Percentiles rank a stretch among this genome's conserved stretches.
phyloP scores from a whole-genome alignment of 306 rosid species.

The Trichosanthes truncata region DNA sequence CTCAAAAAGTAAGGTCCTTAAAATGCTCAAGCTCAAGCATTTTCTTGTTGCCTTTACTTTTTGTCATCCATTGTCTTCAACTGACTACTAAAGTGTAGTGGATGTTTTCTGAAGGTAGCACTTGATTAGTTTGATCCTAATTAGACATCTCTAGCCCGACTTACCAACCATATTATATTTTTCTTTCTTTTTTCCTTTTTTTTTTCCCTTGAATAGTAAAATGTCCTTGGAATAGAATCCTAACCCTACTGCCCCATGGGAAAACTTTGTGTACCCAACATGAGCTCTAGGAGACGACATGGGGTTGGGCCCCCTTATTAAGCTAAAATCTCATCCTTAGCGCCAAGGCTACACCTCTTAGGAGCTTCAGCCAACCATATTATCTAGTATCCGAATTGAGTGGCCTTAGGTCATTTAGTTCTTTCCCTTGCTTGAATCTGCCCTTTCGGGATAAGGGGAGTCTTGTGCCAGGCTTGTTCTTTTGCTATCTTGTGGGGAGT shows the following conservation, averaged over 20 bases:
- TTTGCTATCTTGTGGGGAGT: no score
- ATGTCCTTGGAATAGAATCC: not conserved
- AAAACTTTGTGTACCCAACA: not conserved
- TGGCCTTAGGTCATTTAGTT: no score
- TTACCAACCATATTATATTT: no score
- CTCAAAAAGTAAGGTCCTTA: slow-evolving; percentile 55
- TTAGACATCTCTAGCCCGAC: no score
- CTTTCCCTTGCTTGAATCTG: no score
- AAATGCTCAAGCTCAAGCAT: slow-evolving; percentile 2
- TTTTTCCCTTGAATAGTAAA: not conserved
- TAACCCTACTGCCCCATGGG: not conserved
- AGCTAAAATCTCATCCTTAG: not conserved
- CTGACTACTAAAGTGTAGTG: not conserved
- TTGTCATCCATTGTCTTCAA: not conserved
- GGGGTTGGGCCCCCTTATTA: not conserved
- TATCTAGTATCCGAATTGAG: no score
- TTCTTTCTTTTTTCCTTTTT: no score
- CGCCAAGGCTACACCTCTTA: not conserved
- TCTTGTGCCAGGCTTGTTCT: no score
- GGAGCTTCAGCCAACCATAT: not conserved
- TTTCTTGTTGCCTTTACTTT: slow-evolving; percentile 10
- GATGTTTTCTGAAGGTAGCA: not conserved
- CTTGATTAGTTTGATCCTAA: not conserved
- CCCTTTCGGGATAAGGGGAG: no score
- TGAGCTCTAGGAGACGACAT: not conserved